Evolutionary conservation across 164 flowering plant genomes (phyloP).

Genomic region (Stephania yunnanensis): DNA sequence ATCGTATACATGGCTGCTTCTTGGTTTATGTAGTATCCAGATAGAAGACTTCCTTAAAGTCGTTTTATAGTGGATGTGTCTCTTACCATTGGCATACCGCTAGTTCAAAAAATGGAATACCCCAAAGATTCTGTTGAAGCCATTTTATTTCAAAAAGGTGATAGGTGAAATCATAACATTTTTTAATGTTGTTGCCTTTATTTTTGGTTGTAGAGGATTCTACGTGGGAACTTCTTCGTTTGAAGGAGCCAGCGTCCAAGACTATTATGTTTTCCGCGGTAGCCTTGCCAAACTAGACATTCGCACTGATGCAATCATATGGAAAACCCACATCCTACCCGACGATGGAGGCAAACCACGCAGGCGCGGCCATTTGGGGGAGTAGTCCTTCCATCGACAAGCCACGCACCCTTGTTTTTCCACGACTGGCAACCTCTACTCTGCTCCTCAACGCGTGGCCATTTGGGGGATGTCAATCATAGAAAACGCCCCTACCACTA

Average conservation of each 20-base stretch:
- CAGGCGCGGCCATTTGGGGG: conserved; percentile 58
- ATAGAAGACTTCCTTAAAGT: too few species aligned
- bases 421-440: conserved; percentile 43
- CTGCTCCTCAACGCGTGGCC: conserved; percentile 35
- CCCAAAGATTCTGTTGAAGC: too few species aligned
- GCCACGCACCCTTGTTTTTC: conserved; percentile 27
- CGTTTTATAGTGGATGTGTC: too few species aligned
- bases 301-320: conserved; percentile 22
- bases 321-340: conserved; percentile 40
- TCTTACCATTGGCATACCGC: too few species aligned
- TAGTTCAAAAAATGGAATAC: too few species aligned
- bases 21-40: too few species aligned
- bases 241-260: conserved; percentile 18
- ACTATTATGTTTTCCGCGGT: conserved; percentile 46
- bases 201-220: conserved; percentile 15
- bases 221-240: conserved; percentile 44
- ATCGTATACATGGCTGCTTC: too few species aligned
- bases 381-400: conserved; percentile 51
- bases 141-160: background rate
- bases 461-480: conserved; percentile 29
- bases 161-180: background rate
- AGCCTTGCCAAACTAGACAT: conserved; percentile 37
- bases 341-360: conserved; percentile 34
- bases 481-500: too few species aligned
- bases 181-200: background rate